Percentiles rank a stretch among this genome's conserved stretches.
Evolutionary conservation across 768 basidiomycete genomes (phyloP).

Genomic region (Trametes cubensis): DNA sequence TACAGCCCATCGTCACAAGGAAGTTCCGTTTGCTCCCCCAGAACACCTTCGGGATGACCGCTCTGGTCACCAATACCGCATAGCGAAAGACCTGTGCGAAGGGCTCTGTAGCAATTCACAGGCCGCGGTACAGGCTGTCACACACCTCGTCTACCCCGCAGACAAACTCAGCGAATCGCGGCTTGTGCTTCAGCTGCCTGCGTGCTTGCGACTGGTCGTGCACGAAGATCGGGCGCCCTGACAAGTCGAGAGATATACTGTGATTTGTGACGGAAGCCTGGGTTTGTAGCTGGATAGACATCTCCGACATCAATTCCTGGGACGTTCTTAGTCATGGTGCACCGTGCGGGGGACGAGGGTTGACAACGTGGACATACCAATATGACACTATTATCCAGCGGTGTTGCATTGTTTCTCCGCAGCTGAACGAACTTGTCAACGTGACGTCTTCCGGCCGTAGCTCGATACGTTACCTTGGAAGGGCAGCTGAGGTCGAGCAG

Average conservation of each 20-base stretch:
- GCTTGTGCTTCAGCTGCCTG: slow-evolving; percentile 55
- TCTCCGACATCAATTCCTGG: slow-evolving; percentile 79
- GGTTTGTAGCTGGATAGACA: slow-evolving; percentile 55
- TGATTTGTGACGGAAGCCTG: slow-evolving; percentile 45
- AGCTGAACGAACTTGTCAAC: slow-evolving; percentile 37
- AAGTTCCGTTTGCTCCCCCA: slow-evolving; percentile 80
- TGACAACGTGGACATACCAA: slow-evolving; percentile 44
- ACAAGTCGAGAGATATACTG: slow-evolving; percentile 57
- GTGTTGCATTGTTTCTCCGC: slow-evolving; percentile 39
- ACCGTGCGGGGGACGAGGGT: background rate
- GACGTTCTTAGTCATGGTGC: background rate
- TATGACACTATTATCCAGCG: slow-evolving; percentile 64
- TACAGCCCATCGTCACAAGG: slow-evolving; percentile 58
- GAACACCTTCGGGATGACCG: slow-evolving; percentile 71
- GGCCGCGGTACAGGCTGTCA: background rate
- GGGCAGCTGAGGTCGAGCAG: slow-evolving; percentile 70
- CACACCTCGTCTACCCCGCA: slow-evolving; percentile 66
- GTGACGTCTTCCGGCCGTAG: background rate
- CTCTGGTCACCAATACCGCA: slow-evolving; percentile 60
- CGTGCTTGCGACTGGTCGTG: slow-evolving; percentile 51
- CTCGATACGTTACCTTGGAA: slow-evolving; percentile 61
- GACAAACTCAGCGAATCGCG: slow-evolving; percentile 77
- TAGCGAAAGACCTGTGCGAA: slow-evolving; percentile 67
- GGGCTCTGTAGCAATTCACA: background rate
- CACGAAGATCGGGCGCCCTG: slow-evolving; percentile 48